phyloP scores from a whole-genome alignment of 257 asterid species.

The Dorcoceras hygrometricum region DNA sequence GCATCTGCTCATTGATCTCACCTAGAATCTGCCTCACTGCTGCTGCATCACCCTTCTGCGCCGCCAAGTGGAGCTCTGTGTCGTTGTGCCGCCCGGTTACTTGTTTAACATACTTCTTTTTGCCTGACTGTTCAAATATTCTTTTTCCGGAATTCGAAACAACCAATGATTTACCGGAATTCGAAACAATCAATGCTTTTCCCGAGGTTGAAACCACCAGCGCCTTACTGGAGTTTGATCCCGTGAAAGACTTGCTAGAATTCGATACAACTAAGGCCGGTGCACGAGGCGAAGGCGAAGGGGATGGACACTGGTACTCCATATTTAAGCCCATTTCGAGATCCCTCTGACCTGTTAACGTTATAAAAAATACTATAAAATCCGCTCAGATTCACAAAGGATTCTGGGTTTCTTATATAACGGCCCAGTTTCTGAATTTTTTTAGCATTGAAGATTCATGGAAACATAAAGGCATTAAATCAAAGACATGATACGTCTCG shows the following conservation, averaged over 20 bases:
- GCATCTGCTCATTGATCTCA: constrained; percentile 68
- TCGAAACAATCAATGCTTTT: constrained; percentile 37
- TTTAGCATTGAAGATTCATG: too few relatives aligned
- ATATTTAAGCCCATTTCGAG: too few relatives aligned
- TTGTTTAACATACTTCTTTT: constrained; percentile 84
- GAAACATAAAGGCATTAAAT: too few relatives aligned
- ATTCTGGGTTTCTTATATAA: too few relatives aligned
- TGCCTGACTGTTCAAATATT: constrained; percentile 45
- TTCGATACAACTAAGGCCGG: constrained; percentile 37
- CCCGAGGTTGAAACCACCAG: constrained; percentile 42
- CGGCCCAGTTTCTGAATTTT: too few relatives aligned
- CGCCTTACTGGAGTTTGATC: constrained; percentile 37
- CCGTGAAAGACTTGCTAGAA: constrained; percentile 35
- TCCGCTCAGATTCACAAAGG: too few relatives aligned
- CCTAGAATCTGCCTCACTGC: constrained; percentile 65
- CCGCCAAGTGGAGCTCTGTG: constrained; percentile 85
- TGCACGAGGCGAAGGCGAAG: constrained; percentile 44
- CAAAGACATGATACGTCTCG: too few relatives aligned
- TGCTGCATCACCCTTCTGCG: constrained; percentile 68
- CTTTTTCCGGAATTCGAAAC: constrained; percentile 58
- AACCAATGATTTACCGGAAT: constrained; percentile 40
- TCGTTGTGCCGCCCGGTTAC: constrained; percentile 89
- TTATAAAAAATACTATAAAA: too few relatives aligned
- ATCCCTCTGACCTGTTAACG: too few relatives aligned
- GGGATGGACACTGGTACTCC: not conserved